Evolutionary conservation across 1,284 basidiomycete species (phyloP).

Genomic region (Trametes sp.): DNA sequence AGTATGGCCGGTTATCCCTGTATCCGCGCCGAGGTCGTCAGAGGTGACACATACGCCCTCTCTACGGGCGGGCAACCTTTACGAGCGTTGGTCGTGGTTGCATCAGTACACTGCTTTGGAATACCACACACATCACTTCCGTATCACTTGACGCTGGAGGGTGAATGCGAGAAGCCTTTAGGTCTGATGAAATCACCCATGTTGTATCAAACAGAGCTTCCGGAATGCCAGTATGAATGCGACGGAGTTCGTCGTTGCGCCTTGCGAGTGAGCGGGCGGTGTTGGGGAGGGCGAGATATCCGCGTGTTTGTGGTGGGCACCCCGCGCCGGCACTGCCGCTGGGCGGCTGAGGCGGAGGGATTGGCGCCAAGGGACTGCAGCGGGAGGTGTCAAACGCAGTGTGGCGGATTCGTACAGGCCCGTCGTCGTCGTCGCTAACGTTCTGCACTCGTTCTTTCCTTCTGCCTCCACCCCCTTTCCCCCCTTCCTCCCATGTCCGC

Average conservation of each 20-base stretch:
- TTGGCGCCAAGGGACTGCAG: slow-evolving; percentile 9
- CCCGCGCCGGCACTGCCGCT: slow-evolving; percentile 3
- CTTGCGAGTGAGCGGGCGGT: background rate
- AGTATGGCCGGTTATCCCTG: too few species aligned
- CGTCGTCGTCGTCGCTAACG: slow-evolving; percentile 4
- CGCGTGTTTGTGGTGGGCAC: background rate
- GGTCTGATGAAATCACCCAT: slow-evolving; percentile 1
- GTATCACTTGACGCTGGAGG: background rate
- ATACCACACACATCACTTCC: background rate
- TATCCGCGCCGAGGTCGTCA: too few species aligned
- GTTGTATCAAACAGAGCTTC: background rate
- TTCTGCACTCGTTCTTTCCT: background rate
- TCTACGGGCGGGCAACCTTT: too few species aligned
- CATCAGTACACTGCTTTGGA: background rate
- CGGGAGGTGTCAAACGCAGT: background rate
- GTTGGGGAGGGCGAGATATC: too few species aligned
- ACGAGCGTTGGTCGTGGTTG: too few species aligned
- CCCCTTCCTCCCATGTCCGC: slow-evolving; percentile 34
- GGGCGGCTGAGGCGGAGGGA: slow-evolving; percentile 2
- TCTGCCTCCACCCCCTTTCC: slow-evolving; percentile 5
- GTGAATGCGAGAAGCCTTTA: slow-evolving; percentile 3
- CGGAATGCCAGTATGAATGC: background rate
- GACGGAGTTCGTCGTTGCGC: background rate
- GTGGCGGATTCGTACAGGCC: slow-evolving; percentile 1
- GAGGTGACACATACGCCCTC: too few species aligned